These are phyloP conservation scores for Gossypium sturtianum DNA, from an alignment of 345 rosid species.

Conservation along the genomic window DNA sequence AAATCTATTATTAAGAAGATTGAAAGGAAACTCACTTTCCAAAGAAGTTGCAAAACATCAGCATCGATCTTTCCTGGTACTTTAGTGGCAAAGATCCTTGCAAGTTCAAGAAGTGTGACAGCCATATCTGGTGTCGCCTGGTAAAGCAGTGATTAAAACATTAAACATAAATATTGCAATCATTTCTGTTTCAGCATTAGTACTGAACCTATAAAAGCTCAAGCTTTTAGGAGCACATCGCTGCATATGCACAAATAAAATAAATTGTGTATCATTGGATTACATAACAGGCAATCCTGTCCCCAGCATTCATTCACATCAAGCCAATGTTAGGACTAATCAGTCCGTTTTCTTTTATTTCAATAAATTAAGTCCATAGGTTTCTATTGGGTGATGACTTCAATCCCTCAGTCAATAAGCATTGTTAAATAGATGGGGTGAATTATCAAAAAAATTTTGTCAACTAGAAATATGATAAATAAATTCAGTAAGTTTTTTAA, in stretches of 20 bases:
- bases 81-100: conserved; percentile 97
- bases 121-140: conserved; percentile 99
- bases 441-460: not conserved
- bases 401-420: not conserved
- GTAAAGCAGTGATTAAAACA: conserved; percentile 21
- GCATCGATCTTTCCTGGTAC: conserved; percentile 99
- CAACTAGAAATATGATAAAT: not conserved
- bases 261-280: not conserved
- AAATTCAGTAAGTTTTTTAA: not conserved
- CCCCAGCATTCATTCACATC: not conserved
- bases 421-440: not conserved
- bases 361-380: not conserved
- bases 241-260: not conserved
- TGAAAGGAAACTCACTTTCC: conserved; percentile 65
- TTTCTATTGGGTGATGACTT: not conserved
- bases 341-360: not conserved
- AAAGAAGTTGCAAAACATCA: conserved; percentile 89
- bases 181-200: not conserved
- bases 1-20: not conserved
- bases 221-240: not conserved
- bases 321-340: not conserved
- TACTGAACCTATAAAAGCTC: not conserved
- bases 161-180: not conserved
- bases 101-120: conserved; percentile 97
- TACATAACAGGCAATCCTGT: not conserved